phyloP scores from a whole-genome alignment of 2,329 filamentous ascomycete genomes.

The Rosellinia necatrix region DNA sequence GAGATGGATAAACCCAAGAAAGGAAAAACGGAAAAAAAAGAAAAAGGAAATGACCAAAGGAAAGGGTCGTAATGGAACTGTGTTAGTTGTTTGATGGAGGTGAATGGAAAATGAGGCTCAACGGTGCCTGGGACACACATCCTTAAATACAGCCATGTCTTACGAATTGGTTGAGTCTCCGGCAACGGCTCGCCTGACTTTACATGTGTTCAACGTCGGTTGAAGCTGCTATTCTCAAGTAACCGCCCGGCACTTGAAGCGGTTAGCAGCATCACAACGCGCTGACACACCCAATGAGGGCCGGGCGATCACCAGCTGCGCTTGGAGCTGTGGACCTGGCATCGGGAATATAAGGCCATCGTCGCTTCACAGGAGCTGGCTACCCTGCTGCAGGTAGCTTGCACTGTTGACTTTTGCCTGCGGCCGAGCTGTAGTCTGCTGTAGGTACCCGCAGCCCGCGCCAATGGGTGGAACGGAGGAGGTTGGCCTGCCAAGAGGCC shows the following conservation, averaged over 20 bases:
- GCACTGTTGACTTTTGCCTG: too few species aligned
- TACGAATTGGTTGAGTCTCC: too few species aligned
- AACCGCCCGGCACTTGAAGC: conserved; percentile 31
- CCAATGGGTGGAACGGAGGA: conserved; percentile 3
- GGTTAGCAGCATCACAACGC: conserved; percentile 38
- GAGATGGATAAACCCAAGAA: conserved; percentile 31
- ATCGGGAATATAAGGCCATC: not conserved
- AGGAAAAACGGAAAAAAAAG: conserved; percentile 28
- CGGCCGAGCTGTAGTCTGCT: not conserved
- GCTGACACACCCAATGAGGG: conserved; percentile 35
- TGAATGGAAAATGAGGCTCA: conserved; percentile 21
- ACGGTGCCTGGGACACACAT: conserved; percentile 6
- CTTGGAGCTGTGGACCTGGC: conserved; percentile 25
- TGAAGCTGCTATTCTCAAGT: conserved; percentile 31
- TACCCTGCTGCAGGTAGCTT: too few species aligned
- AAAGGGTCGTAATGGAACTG: conserved; percentile 33
- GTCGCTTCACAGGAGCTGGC: not conserved
- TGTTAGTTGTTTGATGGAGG: conserved; percentile 30
- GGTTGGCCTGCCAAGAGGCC: conserved; percentile 19
- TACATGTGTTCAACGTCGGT: too few species aligned
- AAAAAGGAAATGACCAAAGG: conserved; percentile 38
- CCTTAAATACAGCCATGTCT: conserved; percentile 38
- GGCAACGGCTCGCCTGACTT: too few species aligned
- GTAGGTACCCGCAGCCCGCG: conserved; percentile 1
- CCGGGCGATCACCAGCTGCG: conserved; percentile 24